Base-by-base conservation (phyloP, 2,329 filamentous ascomycete genomes). In the Cryphonectria parasitica region DNA sequence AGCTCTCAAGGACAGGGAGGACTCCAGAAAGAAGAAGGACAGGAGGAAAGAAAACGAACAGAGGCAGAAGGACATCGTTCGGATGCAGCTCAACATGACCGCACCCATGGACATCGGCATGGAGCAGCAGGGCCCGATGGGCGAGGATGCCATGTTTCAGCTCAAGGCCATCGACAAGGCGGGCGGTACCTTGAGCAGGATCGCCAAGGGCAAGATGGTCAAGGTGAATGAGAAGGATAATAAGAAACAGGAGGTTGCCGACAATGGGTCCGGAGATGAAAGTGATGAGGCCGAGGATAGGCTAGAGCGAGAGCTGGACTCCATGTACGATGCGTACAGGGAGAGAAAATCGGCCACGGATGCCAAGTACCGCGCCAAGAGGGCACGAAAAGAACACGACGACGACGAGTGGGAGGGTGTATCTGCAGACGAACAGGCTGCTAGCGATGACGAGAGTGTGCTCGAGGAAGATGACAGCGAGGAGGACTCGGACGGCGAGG, bases 11-110 rank as follows among this genome's bases (percentile, higher is more conserved):
- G 94, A 98, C 36, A 91, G 90, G 76, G 92, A 96, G 74, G 89
- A 83, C 60, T 80, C 91, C 31, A 90, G 90, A 75, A 95, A 90
- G 81, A 97, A 94, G 83, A 91, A 94, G 76, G 92, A 97, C 77
- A 89, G 91, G 75, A 88, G 95, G 74, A 92, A 88, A 76, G 94
- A 97, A 72, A 99, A 99, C 74, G 96, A 99, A 80, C 90, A 90
- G 80, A 98, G 97, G 81, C 93, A 96, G 75, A 96, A 93, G 75
- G 96, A 98, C 74, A 94, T 98, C 72, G 87, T 97, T n/a, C 90
- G 96, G 45, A 92, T 99, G 91, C 96, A 99, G 81, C 90, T 99
- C 84, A 91, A 98, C 82, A 99, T 99, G 96, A 91, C 91, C 2
- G 92, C 94, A 0, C 96, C 96, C 10, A 96, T 94, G 86, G 96